Conservation (phyloP, 164 flowering plant species). For the Protea cynaroides region DNA sequence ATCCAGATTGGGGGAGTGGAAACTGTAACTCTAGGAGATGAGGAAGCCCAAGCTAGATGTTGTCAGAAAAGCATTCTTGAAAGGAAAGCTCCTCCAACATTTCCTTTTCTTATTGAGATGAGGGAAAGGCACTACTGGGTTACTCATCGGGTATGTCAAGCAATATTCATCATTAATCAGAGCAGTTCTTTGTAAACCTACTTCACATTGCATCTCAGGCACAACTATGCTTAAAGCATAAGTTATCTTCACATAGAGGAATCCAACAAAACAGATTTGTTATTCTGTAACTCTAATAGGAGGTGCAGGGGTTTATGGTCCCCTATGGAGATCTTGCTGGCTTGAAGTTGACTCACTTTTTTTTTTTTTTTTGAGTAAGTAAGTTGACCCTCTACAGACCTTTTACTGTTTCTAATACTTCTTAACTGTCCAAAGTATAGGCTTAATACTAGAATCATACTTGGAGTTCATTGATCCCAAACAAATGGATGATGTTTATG, state of each 20-base stretch:
- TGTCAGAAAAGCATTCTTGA: conserved; percentile 61
- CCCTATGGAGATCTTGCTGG: not conserved
- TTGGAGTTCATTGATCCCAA: not conserved
- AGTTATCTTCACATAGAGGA: not conserved
- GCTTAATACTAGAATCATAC: not conserved
- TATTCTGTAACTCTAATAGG: not conserved
- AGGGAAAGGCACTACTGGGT: conserved; percentile 71
- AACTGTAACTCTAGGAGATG: conserved; percentile 62
- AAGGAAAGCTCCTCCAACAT: conserved; percentile 66
- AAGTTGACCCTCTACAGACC: too few species aligned
- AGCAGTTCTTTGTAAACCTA: conserved; percentile 1
- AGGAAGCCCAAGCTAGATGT: conserved; percentile 60
- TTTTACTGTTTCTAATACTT: not conserved
- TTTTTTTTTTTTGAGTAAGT: too few species aligned
- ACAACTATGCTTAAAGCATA: not conserved
- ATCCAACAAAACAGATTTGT: not conserved
- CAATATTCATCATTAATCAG: conserved; percentile 3
- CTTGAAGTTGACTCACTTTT: not conserved
- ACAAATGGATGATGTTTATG: not conserved
- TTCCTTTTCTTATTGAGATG: conserved; percentile 71
- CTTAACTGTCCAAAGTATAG: not conserved
- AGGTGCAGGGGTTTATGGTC: not conserved
- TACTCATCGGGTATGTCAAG: conserved; percentile 48
- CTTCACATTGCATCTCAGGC: not conserved
- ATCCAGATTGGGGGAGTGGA: conserved; percentile 64